A percentile compares a stretch with the other conserved stretches of the same genome.
Evolutionary conservation across 768 basidiomycete genomes (phyloP).

Genomic region (Mycena amicta): DNA sequence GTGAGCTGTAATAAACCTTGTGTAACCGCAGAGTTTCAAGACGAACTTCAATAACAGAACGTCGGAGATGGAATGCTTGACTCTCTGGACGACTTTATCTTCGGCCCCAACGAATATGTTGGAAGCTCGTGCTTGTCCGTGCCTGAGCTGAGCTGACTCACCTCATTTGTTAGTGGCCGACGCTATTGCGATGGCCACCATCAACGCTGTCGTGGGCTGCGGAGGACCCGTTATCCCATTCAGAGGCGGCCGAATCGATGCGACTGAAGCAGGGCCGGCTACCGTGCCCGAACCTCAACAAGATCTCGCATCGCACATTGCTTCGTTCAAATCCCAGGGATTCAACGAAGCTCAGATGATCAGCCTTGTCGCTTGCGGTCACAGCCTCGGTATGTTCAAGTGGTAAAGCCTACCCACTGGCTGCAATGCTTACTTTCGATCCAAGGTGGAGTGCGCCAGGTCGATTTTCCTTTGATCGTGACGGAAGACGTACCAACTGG

Average conservation of each 20-base stretch:
- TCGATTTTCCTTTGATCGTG: conserved; percentile 10
- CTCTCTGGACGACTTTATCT: neutral
- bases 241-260: too few species aligned
- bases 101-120: conserved; percentile 5
- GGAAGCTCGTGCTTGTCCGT: conserved; percentile 8
- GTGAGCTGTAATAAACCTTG: conserved; percentile 1
- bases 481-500: neutral
- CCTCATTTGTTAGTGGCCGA: conserved; percentile 20
- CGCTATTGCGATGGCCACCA: conserved; percentile 20
- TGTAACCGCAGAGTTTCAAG: neutral
- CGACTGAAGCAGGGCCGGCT: too few species aligned
- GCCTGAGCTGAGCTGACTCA: neutral
- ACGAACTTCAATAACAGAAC: neutral
- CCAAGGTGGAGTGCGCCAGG: conserved; percentile 14
- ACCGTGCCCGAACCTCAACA: too few species aligned
- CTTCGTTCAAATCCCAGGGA: too few species aligned
- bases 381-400: conserved; percentile 20
- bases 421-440: too few species aligned
- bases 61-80: conserved; percentile 3
- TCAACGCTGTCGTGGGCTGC: conserved; percentile 15
- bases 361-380: too few species aligned
- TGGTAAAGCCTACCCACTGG: too few species aligned
- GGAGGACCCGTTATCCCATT: conserved; percentile 26
- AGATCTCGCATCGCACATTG: too few species aligned
- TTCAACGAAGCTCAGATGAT: too few species aligned